Conservation (phyloP, 192 early-diverging fungal species). For the Linnemannia schmuckeri region DNA sequence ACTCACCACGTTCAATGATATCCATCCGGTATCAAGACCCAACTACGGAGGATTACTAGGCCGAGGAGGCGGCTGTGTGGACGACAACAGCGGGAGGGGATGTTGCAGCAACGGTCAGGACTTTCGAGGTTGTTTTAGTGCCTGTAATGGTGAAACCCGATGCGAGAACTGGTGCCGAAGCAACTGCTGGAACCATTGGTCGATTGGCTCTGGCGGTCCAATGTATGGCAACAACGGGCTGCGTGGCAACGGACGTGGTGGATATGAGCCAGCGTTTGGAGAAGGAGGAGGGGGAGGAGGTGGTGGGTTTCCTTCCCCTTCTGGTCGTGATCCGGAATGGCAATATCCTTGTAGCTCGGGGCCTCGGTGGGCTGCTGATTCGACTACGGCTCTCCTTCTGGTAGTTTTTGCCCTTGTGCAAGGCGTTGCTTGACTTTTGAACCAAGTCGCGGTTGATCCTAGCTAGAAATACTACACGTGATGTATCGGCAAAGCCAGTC, state of each 20-base stretch:
- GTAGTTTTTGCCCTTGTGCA: not conserved
- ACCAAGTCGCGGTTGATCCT: not conserved
- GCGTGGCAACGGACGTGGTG: not conserved
- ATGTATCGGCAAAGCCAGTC: not conserved
- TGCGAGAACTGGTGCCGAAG: constrained; percentile 5
- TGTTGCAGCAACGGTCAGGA: not conserved
- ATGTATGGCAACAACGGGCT: not conserved
- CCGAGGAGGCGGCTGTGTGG: not conserved
- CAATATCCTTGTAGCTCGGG: not conserved
- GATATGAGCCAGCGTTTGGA: not conserved
- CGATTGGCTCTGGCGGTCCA: too few relatives aligned
- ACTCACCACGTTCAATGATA: too few relatives aligned
- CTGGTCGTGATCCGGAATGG: not conserved
- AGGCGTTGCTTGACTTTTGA: not conserved
- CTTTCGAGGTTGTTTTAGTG: not conserved
- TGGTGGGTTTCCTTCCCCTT: not conserved
- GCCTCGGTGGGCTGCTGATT: not conserved
- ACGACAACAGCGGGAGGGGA: not conserved
- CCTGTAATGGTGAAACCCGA: not conserved
- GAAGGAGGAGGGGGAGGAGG: not conserved
- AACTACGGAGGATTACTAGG: not conserved
- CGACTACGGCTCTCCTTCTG: not conserved
- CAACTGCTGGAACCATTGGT: constrained; percentile 5
- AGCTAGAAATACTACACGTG: not conserved
- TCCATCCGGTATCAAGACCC: not conserved